Percentiles rank a stretch among this genome's conserved stretches.
These are phyloP conservation scores for Talaromyces sp. DNA, from an alignment of 2,329 filamentous ascomycete genomes.

Conservation along the genomic window DNA sequence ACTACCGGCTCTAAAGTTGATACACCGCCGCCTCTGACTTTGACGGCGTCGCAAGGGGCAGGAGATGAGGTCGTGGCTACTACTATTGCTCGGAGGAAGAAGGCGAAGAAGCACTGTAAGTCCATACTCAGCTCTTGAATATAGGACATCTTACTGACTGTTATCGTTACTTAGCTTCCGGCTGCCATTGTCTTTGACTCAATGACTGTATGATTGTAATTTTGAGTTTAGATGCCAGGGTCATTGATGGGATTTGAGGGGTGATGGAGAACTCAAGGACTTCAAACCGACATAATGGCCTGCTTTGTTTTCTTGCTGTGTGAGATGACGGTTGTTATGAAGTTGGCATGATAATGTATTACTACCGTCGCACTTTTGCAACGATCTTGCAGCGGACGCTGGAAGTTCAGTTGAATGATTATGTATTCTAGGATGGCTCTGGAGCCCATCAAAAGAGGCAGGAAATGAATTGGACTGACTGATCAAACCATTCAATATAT, in stretches of 20 bases:
- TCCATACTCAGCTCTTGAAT: background rate
- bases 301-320: background rate
- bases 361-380: background rate
- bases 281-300: background rate
- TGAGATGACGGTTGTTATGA: background rate
- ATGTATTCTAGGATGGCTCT: background rate
- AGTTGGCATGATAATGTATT: background rate
- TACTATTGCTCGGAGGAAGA: slow-evolving; percentile 3
- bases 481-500: background rate
- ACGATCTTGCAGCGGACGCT: background rate
- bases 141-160: background rate
- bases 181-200: slow-evolving; percentile 1
- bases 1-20: background rate
- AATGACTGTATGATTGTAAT: background rate
- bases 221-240: background rate
- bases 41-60: background rate
- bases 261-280: background rate
- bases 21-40: background rate
- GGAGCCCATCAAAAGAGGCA: background rate
- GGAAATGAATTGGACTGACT: background rate
- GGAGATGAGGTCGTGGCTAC: background rate
- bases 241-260: background rate
- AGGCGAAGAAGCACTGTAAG: slow-evolving; percentile 12
- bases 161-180: background rate
- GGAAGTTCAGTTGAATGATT: background rate